Conservation (phyloP, 495 filamentous ascomycete genomes). For the Penicillium maclennaniae region DNA sequence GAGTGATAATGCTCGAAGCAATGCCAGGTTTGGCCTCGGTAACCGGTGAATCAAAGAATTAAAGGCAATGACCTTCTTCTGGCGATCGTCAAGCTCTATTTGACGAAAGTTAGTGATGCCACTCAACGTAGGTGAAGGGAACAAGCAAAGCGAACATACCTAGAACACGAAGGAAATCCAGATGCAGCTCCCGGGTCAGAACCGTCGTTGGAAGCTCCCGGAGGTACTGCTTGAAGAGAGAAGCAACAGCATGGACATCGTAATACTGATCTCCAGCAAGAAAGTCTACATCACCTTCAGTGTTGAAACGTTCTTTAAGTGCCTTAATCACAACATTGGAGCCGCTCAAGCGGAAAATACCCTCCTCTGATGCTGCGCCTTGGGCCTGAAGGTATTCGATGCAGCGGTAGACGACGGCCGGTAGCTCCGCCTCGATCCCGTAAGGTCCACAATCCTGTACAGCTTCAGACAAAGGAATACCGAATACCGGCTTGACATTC, state of each 20-base stretch:
- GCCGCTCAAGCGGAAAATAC: conserved; percentile 92
- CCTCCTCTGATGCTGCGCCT: conserved; percentile 80
- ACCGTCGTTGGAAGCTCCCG: conserved; percentile 88
- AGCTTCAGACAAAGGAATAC: conserved; percentile 80
- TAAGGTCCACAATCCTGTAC: conserved; percentile 72
- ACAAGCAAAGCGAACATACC: conserved; percentile 49
- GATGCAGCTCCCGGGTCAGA: conserved; percentile 82
- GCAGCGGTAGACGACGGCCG: conserved; percentile 95
- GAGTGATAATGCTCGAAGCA: conserved; percentile 76
- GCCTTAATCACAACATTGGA: conserved; percentile 92
- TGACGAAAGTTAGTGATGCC: conserved; percentile 11
- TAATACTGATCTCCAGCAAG: conserved; percentile 79
- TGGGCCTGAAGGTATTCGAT: conserved; percentile 89
- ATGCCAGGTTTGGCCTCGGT: conserved; percentile 71
- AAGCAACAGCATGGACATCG: conserved; percentile 94
- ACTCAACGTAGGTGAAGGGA: neutral
- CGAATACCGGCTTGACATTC: conserved; percentile 73
- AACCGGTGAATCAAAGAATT: conserved; percentile 80
- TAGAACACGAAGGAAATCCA: conserved; percentile 82
- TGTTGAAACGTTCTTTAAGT: conserved; percentile 87
- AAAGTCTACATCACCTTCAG: conserved; percentile 88
- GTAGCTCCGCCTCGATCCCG: conserved; percentile 68
- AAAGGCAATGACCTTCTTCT: conserved; percentile 77
- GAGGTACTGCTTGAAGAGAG: conserved; percentile 89
- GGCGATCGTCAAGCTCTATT: conserved; percentile 61